phyloP scores from a whole-genome alignment of 2,329 filamentous ascomycete species.

The Tolypocladium pustulatum region DNA sequence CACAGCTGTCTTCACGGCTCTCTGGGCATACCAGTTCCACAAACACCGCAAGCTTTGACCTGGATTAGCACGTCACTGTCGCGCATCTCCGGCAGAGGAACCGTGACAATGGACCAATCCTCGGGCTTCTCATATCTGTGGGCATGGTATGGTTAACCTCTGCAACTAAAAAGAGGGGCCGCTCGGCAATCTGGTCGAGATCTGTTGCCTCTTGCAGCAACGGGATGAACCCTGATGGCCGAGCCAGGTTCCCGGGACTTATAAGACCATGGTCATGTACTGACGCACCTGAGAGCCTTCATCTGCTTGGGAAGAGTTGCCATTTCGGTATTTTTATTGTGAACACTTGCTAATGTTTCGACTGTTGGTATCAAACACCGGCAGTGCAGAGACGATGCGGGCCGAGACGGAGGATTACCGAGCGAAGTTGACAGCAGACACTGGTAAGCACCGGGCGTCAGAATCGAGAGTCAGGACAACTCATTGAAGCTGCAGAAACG shows the following conservation, averaged over 20 bases:
- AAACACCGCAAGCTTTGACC: constrained; percentile 58
- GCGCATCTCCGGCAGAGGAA: constrained; percentile 50
- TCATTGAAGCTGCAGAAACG: not conserved
- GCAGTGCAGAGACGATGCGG: not conserved
- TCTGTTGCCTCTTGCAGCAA: not conserved
- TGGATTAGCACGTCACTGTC: constrained; percentile 53
- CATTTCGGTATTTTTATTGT: constrained; percentile 10
- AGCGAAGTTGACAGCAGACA: not conserved
- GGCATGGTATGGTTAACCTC: not conserved
- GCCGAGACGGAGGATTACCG: not conserved
- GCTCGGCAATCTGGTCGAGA: not conserved
- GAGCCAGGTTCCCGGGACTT: not conserved
- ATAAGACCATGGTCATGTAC: not conserved
- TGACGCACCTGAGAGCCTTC: constrained; percentile 49
- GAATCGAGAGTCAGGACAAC: not conserved
- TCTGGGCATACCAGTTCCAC: constrained; percentile 39
- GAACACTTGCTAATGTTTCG: not conserved
- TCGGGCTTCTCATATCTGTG: constrained; percentile 50
- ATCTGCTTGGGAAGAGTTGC: constrained; percentile 39
- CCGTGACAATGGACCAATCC: constrained; percentile 48
- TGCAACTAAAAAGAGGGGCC: not conserved
- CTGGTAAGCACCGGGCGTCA: not conserved
- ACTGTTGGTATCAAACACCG: not conserved
- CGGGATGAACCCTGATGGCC: constrained; percentile 11
- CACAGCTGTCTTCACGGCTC: not conserved